These are phyloP conservation scores for Lentinula detonsa DNA, from an alignment of 768 basidiomycete species.

Conservation along the genomic window DNA sequence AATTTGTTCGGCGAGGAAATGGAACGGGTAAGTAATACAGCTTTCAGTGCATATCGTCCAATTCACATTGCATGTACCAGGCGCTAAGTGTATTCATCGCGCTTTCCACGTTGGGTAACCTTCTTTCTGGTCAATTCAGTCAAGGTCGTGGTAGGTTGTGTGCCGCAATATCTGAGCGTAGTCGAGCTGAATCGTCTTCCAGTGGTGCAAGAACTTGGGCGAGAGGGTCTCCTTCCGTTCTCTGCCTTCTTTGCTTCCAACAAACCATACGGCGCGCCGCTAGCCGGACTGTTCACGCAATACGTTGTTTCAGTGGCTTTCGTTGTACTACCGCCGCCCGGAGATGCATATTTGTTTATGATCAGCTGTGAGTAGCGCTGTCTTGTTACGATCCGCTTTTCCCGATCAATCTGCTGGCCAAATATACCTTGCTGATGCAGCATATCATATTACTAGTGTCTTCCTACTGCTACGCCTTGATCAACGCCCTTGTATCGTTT, in stretches of 20 bases:
- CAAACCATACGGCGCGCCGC: constrained; percentile 63
- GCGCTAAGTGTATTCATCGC: constrained; percentile 56
- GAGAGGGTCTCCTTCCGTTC: constrained; percentile 64
- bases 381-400: background rate
- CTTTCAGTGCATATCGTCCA: background rate
- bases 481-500: constrained; percentile 54
- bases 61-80: constrained; percentile 23
- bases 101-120: constrained; percentile 58
- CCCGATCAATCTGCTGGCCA: background rate
- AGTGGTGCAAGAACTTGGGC: constrained; percentile 72
- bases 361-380: constrained; percentile 44
- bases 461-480: constrained; percentile 50
- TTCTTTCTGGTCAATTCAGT: constrained; percentile 57
- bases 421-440: no score
- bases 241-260: constrained; percentile 66
- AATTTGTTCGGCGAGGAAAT: constrained; percentile 61
- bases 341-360: constrained; percentile 71
- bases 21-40: constrained; percentile 37
- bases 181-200: background rate
- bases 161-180: background rate
- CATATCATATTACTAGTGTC: constrained; percentile 31
- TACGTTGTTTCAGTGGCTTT: constrained; percentile 54
- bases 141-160: constrained; percentile 51
- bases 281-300: constrained; percentile 56
- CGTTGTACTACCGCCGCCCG: constrained; percentile 53